Evolutionary conservation across 2,329 filamentous ascomycete species (phyloP), one percentile per base, ranked within the genome.

Genomic region (Pestalotiopsis sp.): DNA sequence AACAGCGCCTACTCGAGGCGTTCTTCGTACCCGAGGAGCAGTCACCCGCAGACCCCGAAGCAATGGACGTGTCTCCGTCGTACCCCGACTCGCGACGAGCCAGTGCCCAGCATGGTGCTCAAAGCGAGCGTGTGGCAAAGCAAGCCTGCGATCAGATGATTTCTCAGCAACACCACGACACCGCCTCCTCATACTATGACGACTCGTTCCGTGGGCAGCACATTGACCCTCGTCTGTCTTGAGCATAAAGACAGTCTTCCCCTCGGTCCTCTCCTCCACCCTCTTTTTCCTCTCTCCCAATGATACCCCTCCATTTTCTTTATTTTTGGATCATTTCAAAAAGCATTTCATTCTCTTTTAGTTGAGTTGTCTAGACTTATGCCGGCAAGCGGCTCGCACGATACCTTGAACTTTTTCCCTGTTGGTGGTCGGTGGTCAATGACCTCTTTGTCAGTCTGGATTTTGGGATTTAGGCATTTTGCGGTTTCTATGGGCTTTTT

Each of bases 111-210:
- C 66, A 61, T 41, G 68, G 73, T 45, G 73, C 73, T 36, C 78
- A 76, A 41, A 81, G 80, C 71, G 76, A 77, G 58, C 75, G 77
- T 5, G 77, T 82, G 20, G 81, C 80, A 2, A 79, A 79, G 59
- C 80, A 81, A 58, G 78, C 79, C 0, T 81, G 80, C 68, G 77
- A 80, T 20, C 76, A 80, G 68, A 70, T 81, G 70, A 70, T 66
- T 38, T 52, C 64, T 31, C 31, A 66, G 31, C 64, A 59, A 39
- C 64, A 66, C 13, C 13, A 31, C 20, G 49, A 38, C 13, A 20
- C 25, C n/a, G n/a, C 25, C 11, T 25, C 25, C 11, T n/a, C 56
- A n/a, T 66, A 41, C 31, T 60, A 66, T 56, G 49, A 52, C 64
- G 20, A 36, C 31, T 45, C n/a, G 25, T 39, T 9, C 14, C 11